Evolutionary conservation across 2,329 filamentous ascomycete genomes (phyloP).

Genomic region (Elsinoe batatas): DNA sequence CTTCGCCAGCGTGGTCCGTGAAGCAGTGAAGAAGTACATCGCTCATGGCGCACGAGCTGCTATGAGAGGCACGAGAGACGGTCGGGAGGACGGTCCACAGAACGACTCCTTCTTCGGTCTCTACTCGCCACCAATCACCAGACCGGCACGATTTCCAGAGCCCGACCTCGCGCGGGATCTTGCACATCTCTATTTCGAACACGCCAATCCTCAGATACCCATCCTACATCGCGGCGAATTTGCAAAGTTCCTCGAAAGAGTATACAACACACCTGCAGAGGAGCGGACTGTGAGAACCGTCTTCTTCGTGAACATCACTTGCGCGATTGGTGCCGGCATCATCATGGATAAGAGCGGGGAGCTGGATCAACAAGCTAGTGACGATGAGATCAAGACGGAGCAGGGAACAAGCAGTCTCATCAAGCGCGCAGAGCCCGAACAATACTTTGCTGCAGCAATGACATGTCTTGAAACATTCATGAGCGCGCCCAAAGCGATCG

Average conservation of each 20-base stretch:
- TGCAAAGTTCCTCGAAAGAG: constrained; percentile 74
- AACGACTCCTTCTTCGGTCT: constrained; percentile 95
- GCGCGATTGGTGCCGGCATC: constrained; percentile 88
- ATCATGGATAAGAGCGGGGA: constrained; percentile 54
- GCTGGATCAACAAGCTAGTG: constrained; percentile 9
- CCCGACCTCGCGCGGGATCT: constrained; percentile 62
- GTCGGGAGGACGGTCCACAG: constrained; percentile 54
- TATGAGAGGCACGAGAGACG: constrained; percentile 45
- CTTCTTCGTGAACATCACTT: constrained; percentile 96
- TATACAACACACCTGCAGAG: constrained; percentile 60
- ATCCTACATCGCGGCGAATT: constrained; percentile 85
- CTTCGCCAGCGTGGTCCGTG: constrained; percentile 88
- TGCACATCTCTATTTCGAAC: constrained; percentile 81
- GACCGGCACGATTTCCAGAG: constrained; percentile 74
- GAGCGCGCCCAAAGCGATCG: constrained; percentile 49
- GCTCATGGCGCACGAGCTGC: constrained; percentile 49
- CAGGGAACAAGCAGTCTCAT: neutral
- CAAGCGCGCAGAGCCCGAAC: constrained; percentile 62
- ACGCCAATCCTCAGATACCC: constrained; percentile 92
- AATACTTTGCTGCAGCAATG: constrained; percentile 92
- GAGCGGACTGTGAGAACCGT: constrained; percentile 66
- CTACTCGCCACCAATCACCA: constrained; percentile 79
- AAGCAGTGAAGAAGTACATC: constrained; percentile 73
- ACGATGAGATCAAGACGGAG: constrained; percentile 7
- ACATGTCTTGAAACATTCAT: constrained; percentile 83